Conservation (phyloP, 148 eudicot genomes). For the Heliosperma pusillum region DNA sequence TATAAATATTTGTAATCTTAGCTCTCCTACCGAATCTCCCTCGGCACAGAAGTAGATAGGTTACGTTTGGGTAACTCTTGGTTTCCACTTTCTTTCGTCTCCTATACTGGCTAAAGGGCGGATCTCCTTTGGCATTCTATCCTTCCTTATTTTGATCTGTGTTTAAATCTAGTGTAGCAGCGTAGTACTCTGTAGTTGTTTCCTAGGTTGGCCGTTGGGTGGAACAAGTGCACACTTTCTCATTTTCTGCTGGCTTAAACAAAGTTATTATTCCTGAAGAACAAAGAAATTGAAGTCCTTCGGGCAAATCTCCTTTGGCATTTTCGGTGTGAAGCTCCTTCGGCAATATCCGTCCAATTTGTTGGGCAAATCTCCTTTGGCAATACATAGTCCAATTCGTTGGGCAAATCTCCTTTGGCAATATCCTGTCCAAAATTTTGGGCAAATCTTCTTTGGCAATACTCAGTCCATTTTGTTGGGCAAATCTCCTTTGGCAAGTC, state of each 20-base stretch:
- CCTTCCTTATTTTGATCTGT: background rate
- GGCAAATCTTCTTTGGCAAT: slow-evolving; percentile 36
- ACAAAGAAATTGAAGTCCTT: slow-evolving; percentile 1
- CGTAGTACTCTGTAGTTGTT: slow-evolving; percentile 1
- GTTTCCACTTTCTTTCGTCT: slow-evolving; percentile 7
- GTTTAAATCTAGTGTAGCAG: background rate
- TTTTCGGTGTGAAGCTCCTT: background rate
- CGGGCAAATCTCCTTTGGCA: slow-evolving; percentile 31
- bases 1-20: background rate
- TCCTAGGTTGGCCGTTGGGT: slow-evolving; percentile 10
- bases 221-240: background rate
- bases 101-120: slow-evolving; percentile 15
- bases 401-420: slow-evolving; percentile 25
- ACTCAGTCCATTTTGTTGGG: slow-evolving; percentile 22
- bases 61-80: slow-evolving; percentile 14
- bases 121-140: slow-evolving; percentile 12
- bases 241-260: background rate
- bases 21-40: too few relatives aligned
- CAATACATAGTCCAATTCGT: background rate
- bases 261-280: background rate
- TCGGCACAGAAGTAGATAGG: slow-evolving; percentile 35
- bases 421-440: slow-evolving; percentile 13
- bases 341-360: slow-evolving; percentile 2
- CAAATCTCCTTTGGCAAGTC: slow-evolving; percentile 38
- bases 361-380: slow-evolving; percentile 22